phyloP scores from a whole-genome alignment of 306 rosid genomes.

The Gleditsia sinensis region DNA sequence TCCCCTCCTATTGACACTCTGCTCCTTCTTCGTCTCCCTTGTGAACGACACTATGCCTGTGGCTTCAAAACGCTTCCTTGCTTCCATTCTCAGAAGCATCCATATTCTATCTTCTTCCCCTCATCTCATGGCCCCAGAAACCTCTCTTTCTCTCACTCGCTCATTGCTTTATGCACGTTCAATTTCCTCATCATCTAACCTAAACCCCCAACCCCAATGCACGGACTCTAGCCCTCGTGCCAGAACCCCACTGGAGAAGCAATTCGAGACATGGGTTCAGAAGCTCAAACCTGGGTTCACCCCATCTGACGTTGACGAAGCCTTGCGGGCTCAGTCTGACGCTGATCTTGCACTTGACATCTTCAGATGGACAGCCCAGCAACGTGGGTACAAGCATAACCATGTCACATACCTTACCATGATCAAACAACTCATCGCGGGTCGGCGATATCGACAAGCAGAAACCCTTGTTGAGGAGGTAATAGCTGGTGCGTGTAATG shows the following conservation, averaged over 20 bases:
- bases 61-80: constrained; percentile 37
- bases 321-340: constrained; percentile 72
- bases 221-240: constrained; percentile 35
- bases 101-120: constrained; percentile 3
- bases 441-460: constrained; percentile 59
- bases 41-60: constrained; percentile 24
- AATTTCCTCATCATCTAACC: constrained; percentile 28
- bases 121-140: background rate
- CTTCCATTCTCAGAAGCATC: constrained; percentile 31
- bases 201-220: constrained; percentile 8
- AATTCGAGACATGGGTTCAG: constrained; percentile 85
- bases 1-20: background rate
- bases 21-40: background rate
- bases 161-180: constrained; percentile 16
- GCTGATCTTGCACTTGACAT: constrained; percentile 92
- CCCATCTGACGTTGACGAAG: constrained; percentile 60
- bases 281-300: constrained; percentile 84
- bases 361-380: constrained; percentile 94
- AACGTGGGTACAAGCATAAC: constrained; percentile 77
- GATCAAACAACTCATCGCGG: constrained; percentile 57
- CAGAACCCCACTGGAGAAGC: constrained; percentile 76
- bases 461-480: constrained; percentile 89
- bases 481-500: constrained; percentile 81
- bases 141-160: background rate
- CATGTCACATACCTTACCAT: constrained; percentile 63